These are phyloP conservation scores for Aspergillus costaricaensis DNA, from an alignment of 2,329 filamentous ascomycete species.

Conservation along the genomic window DNA sequence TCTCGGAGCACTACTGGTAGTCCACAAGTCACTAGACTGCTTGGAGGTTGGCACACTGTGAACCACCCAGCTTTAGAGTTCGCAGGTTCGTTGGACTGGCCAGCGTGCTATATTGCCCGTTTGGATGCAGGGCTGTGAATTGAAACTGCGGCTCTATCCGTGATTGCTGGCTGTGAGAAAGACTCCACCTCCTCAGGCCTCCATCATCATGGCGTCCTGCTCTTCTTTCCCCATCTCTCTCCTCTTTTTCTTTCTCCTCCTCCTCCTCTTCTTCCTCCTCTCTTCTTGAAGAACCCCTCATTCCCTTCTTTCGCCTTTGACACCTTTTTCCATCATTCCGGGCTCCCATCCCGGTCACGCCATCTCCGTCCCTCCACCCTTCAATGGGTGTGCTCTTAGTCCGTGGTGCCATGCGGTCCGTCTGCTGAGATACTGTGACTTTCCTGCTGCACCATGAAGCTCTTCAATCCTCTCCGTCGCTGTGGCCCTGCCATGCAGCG, in stretches of 20 bases:
- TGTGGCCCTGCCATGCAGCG: constrained; percentile 7
- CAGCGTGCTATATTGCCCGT: too few relatives aligned
- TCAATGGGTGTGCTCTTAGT: not conserved
- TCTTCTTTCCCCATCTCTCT: not conserved
- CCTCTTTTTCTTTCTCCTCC: not conserved
- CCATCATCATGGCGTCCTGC: constrained; percentile 4
- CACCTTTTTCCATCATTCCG: not conserved
- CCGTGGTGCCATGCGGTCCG: constrained; percentile 6
- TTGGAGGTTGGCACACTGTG: not conserved
- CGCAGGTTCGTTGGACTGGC: not conserved
- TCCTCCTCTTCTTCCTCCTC: not conserved
- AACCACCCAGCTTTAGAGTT: not conserved
- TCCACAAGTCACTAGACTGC: not conserved
- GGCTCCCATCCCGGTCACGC: not conserved
- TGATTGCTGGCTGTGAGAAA: not conserved
- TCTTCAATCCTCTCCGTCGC: constrained; percentile 11
- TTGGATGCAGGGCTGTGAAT: not conserved
- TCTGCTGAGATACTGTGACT: not conserved
- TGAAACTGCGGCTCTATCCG: constrained; percentile 1
- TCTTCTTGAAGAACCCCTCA: not conserved
- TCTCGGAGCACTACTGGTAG: too few relatives aligned
- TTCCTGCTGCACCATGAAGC: constrained; percentile 8
- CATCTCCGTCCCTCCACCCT: not conserved
- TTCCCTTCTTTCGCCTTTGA: not conserved
- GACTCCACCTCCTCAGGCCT: not conserved